Conservation (phyloP, 108 stramenopile genomes). For the Nitzschia sp. region DNA sequence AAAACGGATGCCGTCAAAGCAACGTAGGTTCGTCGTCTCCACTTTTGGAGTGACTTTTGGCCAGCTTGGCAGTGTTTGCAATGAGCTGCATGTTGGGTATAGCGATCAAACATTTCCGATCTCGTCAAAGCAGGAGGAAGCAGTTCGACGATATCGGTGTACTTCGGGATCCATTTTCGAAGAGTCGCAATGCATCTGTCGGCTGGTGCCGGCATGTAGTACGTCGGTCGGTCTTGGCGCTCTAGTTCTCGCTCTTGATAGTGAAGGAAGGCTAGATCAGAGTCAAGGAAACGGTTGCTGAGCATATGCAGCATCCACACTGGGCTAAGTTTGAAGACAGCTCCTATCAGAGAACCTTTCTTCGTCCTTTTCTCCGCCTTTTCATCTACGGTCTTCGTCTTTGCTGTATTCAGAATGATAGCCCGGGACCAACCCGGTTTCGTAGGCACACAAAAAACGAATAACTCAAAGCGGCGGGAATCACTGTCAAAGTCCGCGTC, state of each 20-base stretch:
- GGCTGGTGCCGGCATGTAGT: slow-evolving; percentile 35
- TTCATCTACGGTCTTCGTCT: slow-evolving; percentile 4
- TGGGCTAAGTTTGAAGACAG: slow-evolving; percentile 22
- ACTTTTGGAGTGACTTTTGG: slow-evolving; percentile 3
- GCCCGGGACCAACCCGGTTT: slow-evolving; percentile 39
- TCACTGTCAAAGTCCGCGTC: slow-evolving; percentile 18
- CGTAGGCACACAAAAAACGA: slow-evolving; percentile 26
- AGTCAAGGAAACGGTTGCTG: slow-evolving; percentile 37
- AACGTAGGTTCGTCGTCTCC: background rate
- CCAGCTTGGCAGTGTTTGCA: slow-evolving; percentile 35
- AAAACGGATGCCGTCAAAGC: slow-evolving; percentile 11
- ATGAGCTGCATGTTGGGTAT: slow-evolving; percentile 26
- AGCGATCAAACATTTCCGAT: slow-evolving; percentile 29
- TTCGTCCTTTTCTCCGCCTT: background rate
- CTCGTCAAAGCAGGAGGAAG: slow-evolving; percentile 15
- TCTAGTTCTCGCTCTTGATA: slow-evolving; percentile 39
- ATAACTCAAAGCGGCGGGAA: slow-evolving; percentile 16
- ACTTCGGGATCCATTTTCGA: slow-evolving; percentile 29
- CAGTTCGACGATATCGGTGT: slow-evolving; percentile 15
- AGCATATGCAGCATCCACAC: slow-evolving; percentile 29
- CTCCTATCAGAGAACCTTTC: background rate
- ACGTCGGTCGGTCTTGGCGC: background rate
- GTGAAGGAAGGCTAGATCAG: slow-evolving; percentile 42
- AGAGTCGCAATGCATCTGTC: slow-evolving; percentile 31
- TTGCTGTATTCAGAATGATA: slow-evolving; percentile 18